Evolutionary conservation across 2,329 filamentous ascomycete species (phyloP).

Genomic region (Cephalotrichum gorgonifer): DNA sequence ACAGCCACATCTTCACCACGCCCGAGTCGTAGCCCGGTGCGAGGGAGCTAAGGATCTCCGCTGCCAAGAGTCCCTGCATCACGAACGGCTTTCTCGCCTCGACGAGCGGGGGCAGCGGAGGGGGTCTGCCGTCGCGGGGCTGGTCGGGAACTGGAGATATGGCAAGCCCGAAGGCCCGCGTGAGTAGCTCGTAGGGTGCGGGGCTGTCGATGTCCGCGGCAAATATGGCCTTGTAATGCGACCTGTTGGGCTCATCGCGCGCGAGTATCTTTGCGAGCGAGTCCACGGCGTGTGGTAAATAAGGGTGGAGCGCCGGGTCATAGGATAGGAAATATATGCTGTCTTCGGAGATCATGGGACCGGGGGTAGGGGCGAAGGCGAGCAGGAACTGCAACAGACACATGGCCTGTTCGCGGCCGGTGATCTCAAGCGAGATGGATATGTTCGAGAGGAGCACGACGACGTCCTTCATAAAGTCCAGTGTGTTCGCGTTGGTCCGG

Average conservation of each 20-base stretch:
- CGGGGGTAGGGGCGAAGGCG: constrained; percentile 75
- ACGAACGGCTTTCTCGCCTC: constrained; percentile 80
- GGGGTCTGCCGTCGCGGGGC: constrained; percentile 39
- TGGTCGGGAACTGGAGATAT: constrained; percentile 75
- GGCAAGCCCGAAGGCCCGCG: constrained; percentile 75
- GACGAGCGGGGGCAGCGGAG: constrained; percentile 54
- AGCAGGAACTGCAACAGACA: constrained; percentile 82
- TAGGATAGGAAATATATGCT: constrained; percentile 70
- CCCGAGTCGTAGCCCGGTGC: constrained; percentile 60
- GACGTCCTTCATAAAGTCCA: constrained; percentile 96
- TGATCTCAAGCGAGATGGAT: constrained; percentile 67
- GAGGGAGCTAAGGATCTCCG: constrained; percentile 75
- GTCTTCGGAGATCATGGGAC: constrained; percentile 46
- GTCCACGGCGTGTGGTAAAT: constrained; percentile 83
- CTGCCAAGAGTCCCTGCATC: constrained; percentile 84
- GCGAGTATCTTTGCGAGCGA: constrained; percentile 85
- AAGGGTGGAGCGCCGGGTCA: constrained; percentile 71
- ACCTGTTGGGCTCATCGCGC: constrained; percentile 84
- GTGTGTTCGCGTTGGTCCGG: constrained; percentile 69
- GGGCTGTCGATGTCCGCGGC: constrained; percentile 54
- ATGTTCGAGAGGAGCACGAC: constrained; percentile 86
- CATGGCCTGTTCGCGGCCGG: constrained; percentile 76
- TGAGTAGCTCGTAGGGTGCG: constrained; percentile 69
- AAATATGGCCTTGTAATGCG: constrained; percentile 75
- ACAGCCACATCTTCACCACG: constrained; percentile 70